Evolutionary conservation across 805 yeast species (phyloP).

Genomic region (Brettanomyces custersianus): DNA sequence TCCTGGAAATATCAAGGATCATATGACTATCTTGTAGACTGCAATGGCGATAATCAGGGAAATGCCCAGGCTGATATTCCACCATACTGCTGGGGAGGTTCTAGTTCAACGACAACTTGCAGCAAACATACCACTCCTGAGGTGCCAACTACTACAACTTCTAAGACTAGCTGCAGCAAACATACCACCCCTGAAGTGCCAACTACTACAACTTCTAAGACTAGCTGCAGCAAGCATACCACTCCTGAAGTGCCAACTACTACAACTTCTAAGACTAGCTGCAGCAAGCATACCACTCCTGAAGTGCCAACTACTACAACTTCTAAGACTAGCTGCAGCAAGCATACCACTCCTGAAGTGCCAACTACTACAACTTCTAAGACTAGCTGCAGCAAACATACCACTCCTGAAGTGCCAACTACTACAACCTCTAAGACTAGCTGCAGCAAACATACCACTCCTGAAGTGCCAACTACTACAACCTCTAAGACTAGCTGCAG

Average conservation of each 20-base stretch:
- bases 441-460: no score
- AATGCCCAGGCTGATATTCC: constrained; percentile 17
- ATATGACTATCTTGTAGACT: constrained; percentile 16
- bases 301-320: no score
- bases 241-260: not conserved
- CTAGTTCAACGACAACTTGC: not conserved
- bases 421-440: no score
- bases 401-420: no score
- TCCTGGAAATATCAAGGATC: constrained; percentile 4
- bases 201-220: not conserved
- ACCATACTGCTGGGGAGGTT: constrained; percentile 14
- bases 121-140: not conserved
- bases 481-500: no score
- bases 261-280: no score
- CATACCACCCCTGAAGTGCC: not conserved
- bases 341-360: no score
- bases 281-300: no score
- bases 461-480: no score
- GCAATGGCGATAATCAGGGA: constrained; percentile 10
- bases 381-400: no score
- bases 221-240: not conserved
- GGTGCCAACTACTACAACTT: not conserved
- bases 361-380: no score
- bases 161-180: not conserved
- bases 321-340: no score